These are phyloP conservation scores for Thinopyrum elongatum DNA, from an alignment of 176 grass and related monocot genomes.

Conservation along the genomic window DNA sequence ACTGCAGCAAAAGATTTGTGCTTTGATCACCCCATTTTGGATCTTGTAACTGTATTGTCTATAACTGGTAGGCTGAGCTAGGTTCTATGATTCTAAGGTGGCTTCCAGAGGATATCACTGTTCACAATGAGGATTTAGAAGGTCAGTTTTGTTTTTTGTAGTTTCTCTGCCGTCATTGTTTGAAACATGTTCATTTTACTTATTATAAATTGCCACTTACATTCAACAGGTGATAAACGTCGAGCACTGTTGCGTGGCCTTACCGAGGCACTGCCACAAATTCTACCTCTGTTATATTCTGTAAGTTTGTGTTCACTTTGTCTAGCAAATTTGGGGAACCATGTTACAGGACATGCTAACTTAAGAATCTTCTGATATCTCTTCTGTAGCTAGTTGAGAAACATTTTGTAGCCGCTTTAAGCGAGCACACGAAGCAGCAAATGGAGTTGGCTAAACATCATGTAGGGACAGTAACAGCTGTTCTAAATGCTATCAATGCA, in stretches of 20 bases:
- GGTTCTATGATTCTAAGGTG: conserved; percentile 95
- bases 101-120: conserved; percentile 99
- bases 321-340: conserved; percentile 1
- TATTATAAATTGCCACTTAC: conserved; percentile 12
- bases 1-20: conserved; percentile 21
- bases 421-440: conserved; percentile 59
- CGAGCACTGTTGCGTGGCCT: conserved; percentile 84
- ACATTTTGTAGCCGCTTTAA: conserved; percentile 89
- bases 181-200: conserved; percentile 12
- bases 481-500: conserved; percentile 93
- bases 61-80: conserved; percentile 78
- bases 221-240: conserved; percentile 75
- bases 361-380: conserved; percentile 21
- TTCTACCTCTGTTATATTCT: conserved; percentile 82
- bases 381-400: conserved; percentile 83
- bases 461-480: conserved; percentile 69
- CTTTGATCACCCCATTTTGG: background rate
- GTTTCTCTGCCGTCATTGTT: conserved; percentile 13
- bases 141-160: conserved; percentile 35
- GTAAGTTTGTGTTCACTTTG: conserved; percentile 56
- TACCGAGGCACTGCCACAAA: conserved; percentile 82
- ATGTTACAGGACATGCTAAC: conserved; percentile 14
- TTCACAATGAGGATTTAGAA: conserved; percentile 98
- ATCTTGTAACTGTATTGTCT: conserved; percentile 28
- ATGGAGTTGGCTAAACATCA: conserved; percentile 83